These are phyloP conservation scores for Pseudodiploospora longispora DNA, from an alignment of 2,329 filamentous ascomycete genomes.

Conservation along the genomic window DNA sequence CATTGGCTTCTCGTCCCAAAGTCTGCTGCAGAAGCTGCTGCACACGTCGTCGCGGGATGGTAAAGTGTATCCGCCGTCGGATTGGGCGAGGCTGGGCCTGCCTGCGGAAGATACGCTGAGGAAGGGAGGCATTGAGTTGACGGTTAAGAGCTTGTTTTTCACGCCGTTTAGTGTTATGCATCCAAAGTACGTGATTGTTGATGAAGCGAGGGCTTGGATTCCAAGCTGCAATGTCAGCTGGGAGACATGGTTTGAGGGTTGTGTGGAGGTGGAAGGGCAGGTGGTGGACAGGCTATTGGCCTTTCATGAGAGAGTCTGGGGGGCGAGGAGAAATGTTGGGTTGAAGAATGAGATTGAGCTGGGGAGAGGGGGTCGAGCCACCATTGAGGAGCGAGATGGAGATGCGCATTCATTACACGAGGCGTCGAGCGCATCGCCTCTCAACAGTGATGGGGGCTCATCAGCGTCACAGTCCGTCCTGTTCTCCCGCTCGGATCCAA, in stretches of 20 bases:
- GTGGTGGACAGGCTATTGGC: constrained; percentile 52
- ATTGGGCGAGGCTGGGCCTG: constrained; percentile 60
- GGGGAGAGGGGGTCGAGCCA: background rate
- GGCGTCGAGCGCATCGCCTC: constrained; percentile 6
- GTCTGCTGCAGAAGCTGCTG: constrained; percentile 64
- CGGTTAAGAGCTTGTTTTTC: constrained; percentile 71
- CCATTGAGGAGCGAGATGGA: background rate
- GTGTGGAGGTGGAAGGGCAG: constrained; percentile 56
- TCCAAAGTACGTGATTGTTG: constrained; percentile 72
- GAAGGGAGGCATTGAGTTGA: constrained; percentile 55
- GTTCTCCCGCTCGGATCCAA: constrained; percentile 15
- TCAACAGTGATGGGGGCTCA: constrained; percentile 7
- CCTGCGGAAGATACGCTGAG: constrained; percentile 44
- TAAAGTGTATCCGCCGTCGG: constrained; percentile 48
- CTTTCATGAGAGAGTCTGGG: constrained; percentile 68
- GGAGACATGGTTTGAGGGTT: constrained; percentile 82
- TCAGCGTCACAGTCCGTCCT: constrained; percentile 23
- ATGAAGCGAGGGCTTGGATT: constrained; percentile 57
- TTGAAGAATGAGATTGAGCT: background rate
- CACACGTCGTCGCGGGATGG: constrained; percentile 59
- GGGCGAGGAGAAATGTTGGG: constrained; percentile 13
- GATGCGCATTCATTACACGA: constrained; percentile 1
- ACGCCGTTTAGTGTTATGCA: constrained; percentile 81
- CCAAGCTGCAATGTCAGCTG: constrained; percentile 81
- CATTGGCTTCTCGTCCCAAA: constrained; percentile 70